phyloP scores from a whole-genome alignment of 2,329 filamentous ascomycete genomes.

The Alternaria panax region DNA sequence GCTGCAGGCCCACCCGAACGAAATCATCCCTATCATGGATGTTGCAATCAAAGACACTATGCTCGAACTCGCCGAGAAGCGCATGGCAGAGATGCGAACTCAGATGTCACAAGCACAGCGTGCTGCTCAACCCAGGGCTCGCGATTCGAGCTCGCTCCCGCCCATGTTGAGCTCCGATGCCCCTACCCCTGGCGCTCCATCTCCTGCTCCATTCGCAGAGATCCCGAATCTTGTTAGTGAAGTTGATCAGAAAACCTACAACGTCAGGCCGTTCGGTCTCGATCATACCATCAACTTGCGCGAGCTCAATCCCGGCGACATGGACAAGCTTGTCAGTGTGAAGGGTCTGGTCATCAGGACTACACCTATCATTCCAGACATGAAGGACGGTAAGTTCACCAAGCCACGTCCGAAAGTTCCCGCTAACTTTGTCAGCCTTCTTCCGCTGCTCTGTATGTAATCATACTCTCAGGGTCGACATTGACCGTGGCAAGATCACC shows the following conservation, averaged over 20 bases:
- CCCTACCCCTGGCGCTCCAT: slow-evolving; percentile 53
- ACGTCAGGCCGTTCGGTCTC: slow-evolving; percentile 87
- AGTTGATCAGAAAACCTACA: slow-evolving; percentile 80
- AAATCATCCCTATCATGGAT: slow-evolving; percentile 97
- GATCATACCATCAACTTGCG: slow-evolving; percentile 89
- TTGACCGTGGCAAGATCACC: slow-evolving; percentile 94
- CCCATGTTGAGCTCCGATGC: slow-evolving; percentile 82
- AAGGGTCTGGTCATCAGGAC: slow-evolving; percentile 96
- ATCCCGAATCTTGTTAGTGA: slow-evolving; percentile 77
- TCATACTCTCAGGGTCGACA: slow-evolving; percentile 86
- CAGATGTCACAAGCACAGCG: slow-evolving; percentile 64
- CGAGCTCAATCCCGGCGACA: slow-evolving; percentile 93
- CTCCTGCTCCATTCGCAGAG: slow-evolving; percentile 50
- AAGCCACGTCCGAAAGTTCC: not conserved
- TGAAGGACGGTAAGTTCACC: slow-evolving; percentile 75
- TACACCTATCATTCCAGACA: slow-evolving; percentile 95
- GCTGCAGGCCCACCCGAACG: slow-evolving; percentile 89
- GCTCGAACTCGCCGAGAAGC: slow-evolving; percentile 83
- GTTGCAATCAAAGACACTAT: slow-evolving; percentile 91
- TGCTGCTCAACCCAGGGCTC: slow-evolving; percentile 50
- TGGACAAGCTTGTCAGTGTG: slow-evolving; percentile 93
- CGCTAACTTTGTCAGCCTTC: slow-evolving; percentile 67
- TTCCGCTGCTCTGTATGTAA: slow-evolving; percentile 95
- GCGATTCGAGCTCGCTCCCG: slow-evolving; percentile 74
- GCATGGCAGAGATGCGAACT: slow-evolving; percentile 72